These are phyloP conservation scores for Saprolegnia diclina DNA, from an alignment of 352 stramenopile species.

Conservation along the genomic window DNA sequence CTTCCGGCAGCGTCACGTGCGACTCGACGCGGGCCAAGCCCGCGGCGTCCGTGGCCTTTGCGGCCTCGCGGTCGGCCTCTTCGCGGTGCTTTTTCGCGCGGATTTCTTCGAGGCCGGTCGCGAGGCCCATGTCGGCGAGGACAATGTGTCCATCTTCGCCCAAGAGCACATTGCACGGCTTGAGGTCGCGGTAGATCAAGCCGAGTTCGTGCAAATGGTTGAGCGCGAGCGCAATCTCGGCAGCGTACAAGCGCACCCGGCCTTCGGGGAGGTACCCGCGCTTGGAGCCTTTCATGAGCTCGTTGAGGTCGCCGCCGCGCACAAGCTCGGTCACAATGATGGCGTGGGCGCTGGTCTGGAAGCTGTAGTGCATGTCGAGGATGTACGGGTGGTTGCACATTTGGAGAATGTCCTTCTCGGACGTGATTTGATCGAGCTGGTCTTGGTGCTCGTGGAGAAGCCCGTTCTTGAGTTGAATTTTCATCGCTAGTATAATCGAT, in stretches of 20 bases:
- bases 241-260: slow-evolving; percentile 69
- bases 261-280: slow-evolving; percentile 75
- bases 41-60: neutral
- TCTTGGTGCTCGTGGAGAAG: slow-evolving; percentile 83
- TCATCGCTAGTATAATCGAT: slow-evolving; percentile 59
- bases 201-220: slow-evolving; percentile 86
- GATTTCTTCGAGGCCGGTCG: slow-evolving; percentile 49
- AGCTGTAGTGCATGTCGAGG: slow-evolving; percentile 87
- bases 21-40: neutral
- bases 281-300: slow-evolving; percentile 58
- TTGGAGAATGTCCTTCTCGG: slow-evolving; percentile 84
- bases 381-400: slow-evolving; percentile 86
- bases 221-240: slow-evolving; percentile 80
- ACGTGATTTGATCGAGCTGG: slow-evolving; percentile 79
- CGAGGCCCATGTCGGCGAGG: slow-evolving; percentile 84
- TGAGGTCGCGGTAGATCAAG: slow-evolving; percentile 84
- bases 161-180: slow-evolving; percentile 86
- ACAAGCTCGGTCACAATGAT: slow-evolving; percentile 87
- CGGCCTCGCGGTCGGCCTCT: slow-evolving; percentile 25
- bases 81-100: slow-evolving; percentile 54
- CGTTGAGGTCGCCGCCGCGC: slow-evolving; percentile 67
- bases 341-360: slow-evolving; percentile 77
- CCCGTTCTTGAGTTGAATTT: slow-evolving; percentile 87
- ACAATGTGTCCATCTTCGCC: slow-evolving; percentile 86
- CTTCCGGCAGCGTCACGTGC: neutral